A percentile compares a stretch with the other conserved stretches of the same genome.
Conservation (phyloP, 2,329 filamentous ascomycete species). For the Trichoderma sp. region DNA sequence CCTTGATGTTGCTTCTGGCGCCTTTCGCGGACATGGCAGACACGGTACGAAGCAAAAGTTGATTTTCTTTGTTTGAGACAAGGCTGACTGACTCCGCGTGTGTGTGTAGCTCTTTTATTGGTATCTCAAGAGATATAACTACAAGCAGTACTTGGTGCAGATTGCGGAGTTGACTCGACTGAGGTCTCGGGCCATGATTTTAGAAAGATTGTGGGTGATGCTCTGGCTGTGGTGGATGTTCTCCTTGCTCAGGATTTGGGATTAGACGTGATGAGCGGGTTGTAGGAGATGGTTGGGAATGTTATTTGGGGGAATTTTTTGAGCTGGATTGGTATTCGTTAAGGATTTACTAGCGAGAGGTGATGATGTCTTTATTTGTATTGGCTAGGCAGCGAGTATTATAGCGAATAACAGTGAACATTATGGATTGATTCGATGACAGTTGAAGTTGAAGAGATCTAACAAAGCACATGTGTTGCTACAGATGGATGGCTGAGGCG, state of each 20-base stretch:
- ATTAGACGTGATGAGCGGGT: not conserved
- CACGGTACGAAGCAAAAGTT: slow-evolving; percentile 22
- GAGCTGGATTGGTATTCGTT: not conserved
- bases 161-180: not conserved
- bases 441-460: not conserved
- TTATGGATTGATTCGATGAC: not conserved
- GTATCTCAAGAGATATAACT: not conserved
- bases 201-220: not conserved
- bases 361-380: not conserved
- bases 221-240: not conserved
- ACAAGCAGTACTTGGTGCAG: not conserved
- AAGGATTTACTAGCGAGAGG: not conserved
- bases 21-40: slow-evolving; percentile 30
- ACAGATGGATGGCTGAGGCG: not conserved
- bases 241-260: not conserved
- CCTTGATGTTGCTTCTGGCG: slow-evolving; percentile 27
- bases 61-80: not conserved
- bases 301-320: not conserved
- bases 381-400: not conserved
- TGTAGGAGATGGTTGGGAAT: not conserved
- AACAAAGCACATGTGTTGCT: not conserved
- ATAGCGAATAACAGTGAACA: not conserved
- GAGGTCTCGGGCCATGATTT: not conserved
- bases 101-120: not conserved
- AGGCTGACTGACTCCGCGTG: not conserved